phyloP scores from a whole-genome alignment of 768 basidiomycete genomes.

The Leccinum pellstonianum region DNA sequence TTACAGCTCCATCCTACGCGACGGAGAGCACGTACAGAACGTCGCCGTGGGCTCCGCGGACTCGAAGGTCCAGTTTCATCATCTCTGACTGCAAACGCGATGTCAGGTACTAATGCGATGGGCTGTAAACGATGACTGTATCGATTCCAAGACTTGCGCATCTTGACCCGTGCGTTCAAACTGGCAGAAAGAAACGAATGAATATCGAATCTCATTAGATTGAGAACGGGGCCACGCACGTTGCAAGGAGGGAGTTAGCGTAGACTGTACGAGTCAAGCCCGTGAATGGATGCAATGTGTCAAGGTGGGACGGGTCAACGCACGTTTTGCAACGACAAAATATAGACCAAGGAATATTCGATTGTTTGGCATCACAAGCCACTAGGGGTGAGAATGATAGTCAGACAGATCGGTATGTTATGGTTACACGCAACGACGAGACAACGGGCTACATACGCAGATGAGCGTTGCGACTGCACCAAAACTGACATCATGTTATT shows the following conservation, averaged over 20 bases:
- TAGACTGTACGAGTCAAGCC: slow-evolving; percentile 14
- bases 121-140: not conserved
- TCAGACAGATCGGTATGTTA: not conserved
- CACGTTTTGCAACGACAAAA: slow-evolving; percentile 26
- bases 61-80: not conserved
- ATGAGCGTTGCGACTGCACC: slow-evolving; percentile 17
- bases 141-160: slow-evolving; percentile 6
- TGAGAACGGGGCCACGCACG: slow-evolving; percentile 2
- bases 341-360: slow-evolving; percentile 27
- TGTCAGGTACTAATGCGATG: not conserved
- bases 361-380: slow-evolving; percentile 25
- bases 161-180: slow-evolving; percentile 20
- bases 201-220: slow-evolving; percentile 3
- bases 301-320: not conserved
- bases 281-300: not conserved
- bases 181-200: slow-evolving; percentile 11
- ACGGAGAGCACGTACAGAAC: slow-evolving; percentile 1
- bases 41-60: not conserved
- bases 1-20: not conserved
- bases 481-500: slow-evolving; percentile 9
- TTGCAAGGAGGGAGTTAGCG: slow-evolving; percentile 29
- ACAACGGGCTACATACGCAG: slow-evolving; percentile 13
- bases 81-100: not conserved
- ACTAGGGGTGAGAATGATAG: slow-evolving; percentile 8
- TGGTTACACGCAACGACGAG: not conserved